Percentiles rank a stretch among this genome's conserved stretches.
These are phyloP conservation scores for Pseudoturritis turrita DNA, from an alignment of 345 rosid genomes.

Conservation along the genomic window DNA sequence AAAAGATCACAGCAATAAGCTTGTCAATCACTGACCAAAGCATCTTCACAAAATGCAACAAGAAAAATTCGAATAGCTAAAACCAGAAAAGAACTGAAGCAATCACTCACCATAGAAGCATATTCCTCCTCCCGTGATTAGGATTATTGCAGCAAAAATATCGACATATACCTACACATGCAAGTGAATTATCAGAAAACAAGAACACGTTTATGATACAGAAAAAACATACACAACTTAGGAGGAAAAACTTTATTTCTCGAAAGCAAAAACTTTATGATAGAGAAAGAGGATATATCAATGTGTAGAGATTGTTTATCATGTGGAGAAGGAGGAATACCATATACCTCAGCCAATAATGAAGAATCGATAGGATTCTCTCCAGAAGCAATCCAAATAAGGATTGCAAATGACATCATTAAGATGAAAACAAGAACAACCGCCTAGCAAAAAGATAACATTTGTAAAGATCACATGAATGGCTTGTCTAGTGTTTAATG, in stretches of 20 bases:
- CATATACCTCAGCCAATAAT: constrained; percentile 42
- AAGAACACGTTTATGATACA: neutral
- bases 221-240: no score
- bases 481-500: neutral
- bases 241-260: neutral
- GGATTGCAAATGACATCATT: constrained; percentile 45
- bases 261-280: neutral
- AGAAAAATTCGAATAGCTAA: neutral
- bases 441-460: constrained; percentile 30
- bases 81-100: neutral
- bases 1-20: neutral
- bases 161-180: constrained; percentile 30
- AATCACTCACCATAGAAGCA: constrained; percentile 35
- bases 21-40: neutral
- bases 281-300: neutral
- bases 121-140: constrained; percentile 35
- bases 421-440: constrained; percentile 41
- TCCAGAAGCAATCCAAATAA: constrained; percentile 59
- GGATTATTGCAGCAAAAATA: constrained; percentile 24
- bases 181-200: neutral
- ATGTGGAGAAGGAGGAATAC: neutral
- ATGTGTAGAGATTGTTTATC: neutral
- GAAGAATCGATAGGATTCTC: constrained; percentile 45
- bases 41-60: neutral
- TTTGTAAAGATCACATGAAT: neutral